These are phyloP conservation scores for Coelastrella sp. DNA, from an alignment of 139 green algal genomes.

Conservation along the genomic window DNA sequence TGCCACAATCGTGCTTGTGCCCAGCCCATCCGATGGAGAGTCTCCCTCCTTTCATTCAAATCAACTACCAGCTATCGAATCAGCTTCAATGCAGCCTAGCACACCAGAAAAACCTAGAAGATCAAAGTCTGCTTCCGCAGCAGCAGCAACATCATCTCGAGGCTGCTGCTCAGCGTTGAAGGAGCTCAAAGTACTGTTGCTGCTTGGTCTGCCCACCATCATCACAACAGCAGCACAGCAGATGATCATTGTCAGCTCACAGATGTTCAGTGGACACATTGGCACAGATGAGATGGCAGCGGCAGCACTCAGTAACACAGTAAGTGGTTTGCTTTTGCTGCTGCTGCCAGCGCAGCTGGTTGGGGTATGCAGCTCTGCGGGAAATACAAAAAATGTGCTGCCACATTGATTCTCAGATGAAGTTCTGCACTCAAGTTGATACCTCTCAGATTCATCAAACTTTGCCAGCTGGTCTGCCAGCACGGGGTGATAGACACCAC, in stretches of 20 bases:
- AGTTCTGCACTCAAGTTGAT: too few species aligned
- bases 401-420: too few species aligned
- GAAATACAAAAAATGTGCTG: too few species aligned
- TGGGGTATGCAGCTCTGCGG: too few species aligned
- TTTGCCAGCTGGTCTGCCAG: too few species aligned
- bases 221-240: conserved; percentile 24
- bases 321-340: neutral
- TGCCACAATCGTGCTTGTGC: neutral
- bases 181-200: conserved; percentile 21
- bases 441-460: too few species aligned
- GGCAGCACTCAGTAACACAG: conserved; percentile 38
- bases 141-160: neutral
- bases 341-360: neutral
- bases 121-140: neutral
- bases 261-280: conserved; percentile 39
- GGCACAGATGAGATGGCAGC: conserved; percentile 33
- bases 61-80: neutral
- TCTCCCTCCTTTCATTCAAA: neutral
- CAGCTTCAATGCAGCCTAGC: neutral
- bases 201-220: conserved; percentile 30
- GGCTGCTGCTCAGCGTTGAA: neutral
- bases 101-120: neutral
- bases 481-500: too few species aligned
- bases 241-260: conserved; percentile 32
- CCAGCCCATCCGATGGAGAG: neutral